These are phyloP conservation scores for Suhomyces atakaporum DNA, from an alignment of 1,139 yeast species.

Conservation along the genomic window DNA sequence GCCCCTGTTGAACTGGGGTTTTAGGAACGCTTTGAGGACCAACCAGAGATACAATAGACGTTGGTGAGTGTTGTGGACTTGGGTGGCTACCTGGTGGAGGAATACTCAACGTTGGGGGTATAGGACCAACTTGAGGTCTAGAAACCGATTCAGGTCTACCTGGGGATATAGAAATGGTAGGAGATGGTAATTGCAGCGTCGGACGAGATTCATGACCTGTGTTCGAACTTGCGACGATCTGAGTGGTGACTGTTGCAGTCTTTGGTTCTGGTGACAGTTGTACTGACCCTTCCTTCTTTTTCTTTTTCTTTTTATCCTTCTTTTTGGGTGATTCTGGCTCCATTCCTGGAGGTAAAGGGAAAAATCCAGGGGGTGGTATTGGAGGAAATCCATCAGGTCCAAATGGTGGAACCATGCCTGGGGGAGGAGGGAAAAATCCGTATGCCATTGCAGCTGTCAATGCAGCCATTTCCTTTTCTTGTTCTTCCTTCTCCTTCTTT, in stretches of 20 bases:
- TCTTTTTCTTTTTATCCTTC: slow-evolving; percentile 19
- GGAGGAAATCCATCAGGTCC: slow-evolving; percentile 15
- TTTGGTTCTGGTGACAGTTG: slow-evolving; percentile 7
- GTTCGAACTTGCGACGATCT: not conserved
- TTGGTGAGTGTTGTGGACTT: not conserved
- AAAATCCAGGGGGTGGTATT: slow-evolving; percentile 18
- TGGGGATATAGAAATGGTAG: slow-evolving; percentile 6
- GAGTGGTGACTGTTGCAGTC: too few relatives aligned
- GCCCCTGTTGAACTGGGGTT: slow-evolving; percentile 6
- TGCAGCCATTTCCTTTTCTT: slow-evolving; percentile 29
- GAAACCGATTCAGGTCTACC: not conserved
- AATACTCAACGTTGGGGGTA: slow-evolving; percentile 6
- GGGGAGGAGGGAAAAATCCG: slow-evolving; percentile 12
- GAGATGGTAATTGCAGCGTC: slow-evolving; percentile 9
- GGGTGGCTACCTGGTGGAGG: slow-evolving; percentile 7
- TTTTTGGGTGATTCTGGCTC: slow-evolving; percentile 17
- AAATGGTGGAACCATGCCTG: slow-evolving; percentile 12
- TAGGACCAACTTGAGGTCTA: slow-evolving; percentile 5
- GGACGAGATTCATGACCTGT: slow-evolving; percentile 1
- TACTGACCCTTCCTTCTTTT: slow-evolving; percentile 10
- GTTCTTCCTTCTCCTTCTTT: slow-evolving; percentile 21
- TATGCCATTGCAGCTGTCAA: slow-evolving; percentile 17
- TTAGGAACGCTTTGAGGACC: slow-evolving; percentile 1
- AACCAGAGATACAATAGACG: not conserved
- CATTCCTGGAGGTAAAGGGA: slow-evolving; percentile 14